These are phyloP conservation scores for Oenanthe sinensis DNA, from an alignment of 129 eudicot species.

Conservation along the genomic window DNA sequence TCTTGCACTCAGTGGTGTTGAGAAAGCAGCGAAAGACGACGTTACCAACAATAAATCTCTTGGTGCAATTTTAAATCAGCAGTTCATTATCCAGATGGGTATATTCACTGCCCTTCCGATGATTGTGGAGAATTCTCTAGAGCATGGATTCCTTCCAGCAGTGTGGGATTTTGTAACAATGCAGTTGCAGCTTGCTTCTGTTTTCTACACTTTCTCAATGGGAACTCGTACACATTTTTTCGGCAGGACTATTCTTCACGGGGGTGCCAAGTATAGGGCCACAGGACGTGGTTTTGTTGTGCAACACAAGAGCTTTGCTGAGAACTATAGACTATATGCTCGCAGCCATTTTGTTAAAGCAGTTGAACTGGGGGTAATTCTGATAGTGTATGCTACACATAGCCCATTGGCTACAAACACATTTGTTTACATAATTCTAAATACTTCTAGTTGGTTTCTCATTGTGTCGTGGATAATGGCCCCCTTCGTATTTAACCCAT, in stretches of 20 bases:
- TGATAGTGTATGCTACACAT: constrained; percentile 60
- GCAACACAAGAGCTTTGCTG: constrained; percentile 65
- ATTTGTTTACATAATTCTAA: constrained; percentile 60
- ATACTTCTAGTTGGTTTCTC: constrained; percentile 82
- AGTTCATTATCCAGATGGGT: constrained; percentile 75
- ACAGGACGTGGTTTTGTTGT: constrained; percentile 94
- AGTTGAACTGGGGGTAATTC: constrained; percentile 77
- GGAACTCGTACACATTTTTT: constrained; percentile 83
- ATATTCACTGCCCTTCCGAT: constrained; percentile 86
- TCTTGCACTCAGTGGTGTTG: constrained; percentile 82
- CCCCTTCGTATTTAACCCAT: constrained; percentile 82
- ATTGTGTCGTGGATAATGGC: constrained; percentile 85
- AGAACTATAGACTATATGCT: constrained; percentile 67
- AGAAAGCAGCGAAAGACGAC: constrained; percentile 38
- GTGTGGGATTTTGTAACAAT: constrained; percentile 83
- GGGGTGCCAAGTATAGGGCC: constrained; percentile 91
- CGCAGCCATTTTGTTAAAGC: constrained; percentile 92
- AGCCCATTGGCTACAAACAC: constrained; percentile 43
- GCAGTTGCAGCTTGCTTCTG: constrained; percentile 72
- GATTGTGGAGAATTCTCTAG: constrained; percentile 85
- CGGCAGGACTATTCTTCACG: constrained; percentile 87
- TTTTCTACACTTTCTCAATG: constrained; percentile 80
- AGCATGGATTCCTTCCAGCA: constrained; percentile 79
- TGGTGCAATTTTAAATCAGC: constrained; percentile 64
- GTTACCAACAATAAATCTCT: constrained; percentile 45